These are phyloP conservation scores for Artemisia annua DNA, from an alignment of 129 eudicot genomes.

Conservation along the genomic window DNA sequence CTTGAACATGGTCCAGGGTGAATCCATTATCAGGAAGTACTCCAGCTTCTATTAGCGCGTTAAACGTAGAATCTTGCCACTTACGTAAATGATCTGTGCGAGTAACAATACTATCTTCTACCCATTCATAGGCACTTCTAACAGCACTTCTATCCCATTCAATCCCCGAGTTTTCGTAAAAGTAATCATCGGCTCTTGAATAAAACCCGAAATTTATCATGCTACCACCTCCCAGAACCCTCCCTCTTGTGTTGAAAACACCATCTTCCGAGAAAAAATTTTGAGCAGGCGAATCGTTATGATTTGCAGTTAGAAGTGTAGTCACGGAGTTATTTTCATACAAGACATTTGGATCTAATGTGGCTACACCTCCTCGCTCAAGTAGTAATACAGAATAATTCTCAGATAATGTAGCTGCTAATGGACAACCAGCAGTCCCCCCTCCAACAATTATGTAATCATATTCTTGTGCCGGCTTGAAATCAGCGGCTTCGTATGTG, in stretches of 20 bases:
- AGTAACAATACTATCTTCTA: slow-evolving; percentile 37
- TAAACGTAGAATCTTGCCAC: slow-evolving; percentile 26
- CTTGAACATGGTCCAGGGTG: slow-evolving; percentile 35
- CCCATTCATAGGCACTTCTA: slow-evolving; percentile 36
- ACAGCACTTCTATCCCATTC: slow-evolving; percentile 20
- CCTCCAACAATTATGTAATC: slow-evolving; percentile 51
- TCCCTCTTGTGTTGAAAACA: slow-evolving; percentile 15
- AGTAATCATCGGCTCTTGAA: slow-evolving; percentile 32
- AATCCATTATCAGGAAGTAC: slow-evolving; percentile 34
- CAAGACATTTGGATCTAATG: slow-evolving; percentile 17
- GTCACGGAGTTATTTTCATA: slow-evolving; percentile 12
- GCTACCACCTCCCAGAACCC: slow-evolving; percentile 35
- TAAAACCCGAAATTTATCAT: slow-evolving; percentile 31
- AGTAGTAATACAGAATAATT: slow-evolving; percentile 34
- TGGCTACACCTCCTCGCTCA: slow-evolving; percentile 36
- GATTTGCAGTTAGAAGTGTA: background rate
- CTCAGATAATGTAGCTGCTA: slow-evolving; percentile 46
- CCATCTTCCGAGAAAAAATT: slow-evolving; percentile 39
- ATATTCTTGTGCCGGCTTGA: slow-evolving; percentile 22
- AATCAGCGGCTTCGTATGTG: slow-evolving; percentile 22
- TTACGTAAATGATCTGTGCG: background rate
- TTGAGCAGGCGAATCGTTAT: slow-evolving; percentile 30
- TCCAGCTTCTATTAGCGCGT: slow-evolving; percentile 33
- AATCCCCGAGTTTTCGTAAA: slow-evolving; percentile 21
- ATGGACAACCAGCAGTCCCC: slow-evolving; percentile 44